Conservation (phyloP, 1,284 basidiomycete genomes). For the Peniophora sp. region DNA sequence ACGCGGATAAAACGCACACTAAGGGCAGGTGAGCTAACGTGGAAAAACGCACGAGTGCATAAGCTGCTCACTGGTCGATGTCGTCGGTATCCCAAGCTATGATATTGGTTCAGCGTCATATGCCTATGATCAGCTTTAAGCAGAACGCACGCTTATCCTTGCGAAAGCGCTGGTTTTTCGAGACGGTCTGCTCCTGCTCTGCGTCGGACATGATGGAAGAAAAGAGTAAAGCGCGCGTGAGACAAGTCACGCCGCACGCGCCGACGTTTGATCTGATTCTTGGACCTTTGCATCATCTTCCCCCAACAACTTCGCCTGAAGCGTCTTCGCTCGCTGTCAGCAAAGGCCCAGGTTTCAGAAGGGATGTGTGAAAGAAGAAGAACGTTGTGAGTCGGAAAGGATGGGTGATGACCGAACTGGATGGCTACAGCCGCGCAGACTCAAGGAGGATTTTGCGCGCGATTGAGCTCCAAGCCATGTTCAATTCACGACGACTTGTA, state of each 20-base stretch:
- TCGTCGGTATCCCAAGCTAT: constrained; percentile 98
- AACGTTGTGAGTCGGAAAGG: no score
- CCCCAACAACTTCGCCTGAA: neutral
- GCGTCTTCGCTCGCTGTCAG: neutral
- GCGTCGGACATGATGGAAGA: neutral
- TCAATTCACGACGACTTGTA: no score
- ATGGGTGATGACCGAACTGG: no score
- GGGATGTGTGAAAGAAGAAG: no score
- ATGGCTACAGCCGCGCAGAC: no score
- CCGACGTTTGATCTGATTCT: no score
- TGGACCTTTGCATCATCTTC: no score
- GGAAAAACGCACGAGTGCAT: constrained; percentile 1
- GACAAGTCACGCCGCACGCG: neutral
- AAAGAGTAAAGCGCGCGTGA: neutral
- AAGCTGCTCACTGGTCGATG: constrained; percentile 82
- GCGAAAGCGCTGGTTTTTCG: constrained; percentile 82
- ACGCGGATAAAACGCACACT: constrained; percentile 22
- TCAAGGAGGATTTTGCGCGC: no score
- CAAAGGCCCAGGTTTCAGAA: no score
- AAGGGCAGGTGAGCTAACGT: constrained; percentile 12
- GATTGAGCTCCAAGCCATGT: no score
- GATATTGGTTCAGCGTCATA: neutral
- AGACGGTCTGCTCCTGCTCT: constrained; percentile 26
- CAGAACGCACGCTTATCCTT: constrained; percentile 82
- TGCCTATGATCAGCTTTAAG: constrained; percentile 1